A percentile compares a stretch with the other conserved stretches of the same genome.
Conservation (phyloP, 495 filamentous ascomycete species). For the Penicillium pancosmium region DNA sequence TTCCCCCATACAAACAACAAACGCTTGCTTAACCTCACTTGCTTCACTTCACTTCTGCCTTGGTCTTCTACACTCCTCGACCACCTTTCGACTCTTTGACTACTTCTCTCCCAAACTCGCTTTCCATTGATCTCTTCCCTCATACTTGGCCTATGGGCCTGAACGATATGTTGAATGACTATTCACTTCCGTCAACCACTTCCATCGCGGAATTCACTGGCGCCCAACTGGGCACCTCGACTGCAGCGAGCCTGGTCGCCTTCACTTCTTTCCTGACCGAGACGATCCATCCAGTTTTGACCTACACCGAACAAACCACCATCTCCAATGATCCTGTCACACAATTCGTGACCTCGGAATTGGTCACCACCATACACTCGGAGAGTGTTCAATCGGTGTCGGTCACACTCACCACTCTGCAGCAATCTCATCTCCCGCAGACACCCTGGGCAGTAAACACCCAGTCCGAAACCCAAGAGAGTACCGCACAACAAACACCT, state of each 20-base stretch:
- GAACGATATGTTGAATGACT: conserved; percentile 18
- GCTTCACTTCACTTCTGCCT: too few relatives aligned
- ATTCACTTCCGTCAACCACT: background rate
- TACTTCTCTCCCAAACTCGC: too few relatives aligned
- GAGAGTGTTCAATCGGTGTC: background rate
- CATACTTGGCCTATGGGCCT: conserved; percentile 8
- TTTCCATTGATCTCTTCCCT: too few relatives aligned
- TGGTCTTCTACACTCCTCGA: too few relatives aligned
- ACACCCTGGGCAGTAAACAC: background rate
- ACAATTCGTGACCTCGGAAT: background rate
- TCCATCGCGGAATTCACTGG: background rate
- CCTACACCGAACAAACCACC: conserved; percentile 9
- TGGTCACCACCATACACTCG: background rate
- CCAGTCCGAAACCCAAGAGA: background rate
- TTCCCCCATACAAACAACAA: background rate
- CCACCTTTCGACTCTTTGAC: too few relatives aligned
- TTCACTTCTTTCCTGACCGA: conserved; percentile 17
- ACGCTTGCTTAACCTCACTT: background rate
- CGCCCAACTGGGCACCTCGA: background rate
- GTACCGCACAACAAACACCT: background rate
- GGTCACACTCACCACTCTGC: background rate
- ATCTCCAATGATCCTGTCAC: background rate
- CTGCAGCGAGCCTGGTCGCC: background rate
- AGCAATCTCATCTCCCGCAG: background rate
- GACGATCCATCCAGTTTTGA: conserved; percentile 12